phyloP scores from a whole-genome alignment of 2,329 filamentous ascomycete genomes.

The Tolypocladium ovalisporum region DNA sequence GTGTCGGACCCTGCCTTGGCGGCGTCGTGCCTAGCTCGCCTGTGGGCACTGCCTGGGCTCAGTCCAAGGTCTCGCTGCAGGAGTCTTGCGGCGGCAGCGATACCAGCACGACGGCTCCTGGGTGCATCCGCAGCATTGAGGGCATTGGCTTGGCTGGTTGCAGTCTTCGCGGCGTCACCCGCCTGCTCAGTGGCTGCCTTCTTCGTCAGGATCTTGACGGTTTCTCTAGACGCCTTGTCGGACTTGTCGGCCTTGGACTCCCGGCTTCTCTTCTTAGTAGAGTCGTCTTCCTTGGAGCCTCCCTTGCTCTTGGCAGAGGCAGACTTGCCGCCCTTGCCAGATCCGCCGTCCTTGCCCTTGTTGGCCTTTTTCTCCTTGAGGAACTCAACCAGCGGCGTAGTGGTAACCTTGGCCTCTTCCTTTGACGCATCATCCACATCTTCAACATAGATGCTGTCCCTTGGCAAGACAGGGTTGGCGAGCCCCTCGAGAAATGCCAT shows the following conservation, averaged over 20 bases:
- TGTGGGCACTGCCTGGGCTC: constrained; percentile 50
- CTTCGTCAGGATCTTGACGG: constrained; percentile 53
- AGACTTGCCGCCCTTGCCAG: constrained; percentile 37
- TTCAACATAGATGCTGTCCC: constrained; percentile 31
- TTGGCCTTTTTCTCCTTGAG: constrained; percentile 86
- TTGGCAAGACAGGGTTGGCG: constrained; percentile 52
- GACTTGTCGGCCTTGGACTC: constrained; percentile 45
- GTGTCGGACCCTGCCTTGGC: constrained; percentile 41
- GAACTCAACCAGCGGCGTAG: constrained; percentile 82
- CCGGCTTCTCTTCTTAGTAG: constrained; percentile 52
- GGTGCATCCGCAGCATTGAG: constrained; percentile 23
- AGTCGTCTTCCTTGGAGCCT: constrained; percentile 32
- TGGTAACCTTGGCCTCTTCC: constrained; percentile 53
- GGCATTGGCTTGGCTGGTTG: constrained; percentile 24
- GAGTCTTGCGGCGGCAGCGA: constrained; percentile 52
- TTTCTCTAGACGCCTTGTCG: constrained; percentile 44
- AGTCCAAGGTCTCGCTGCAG: constrained; percentile 56
- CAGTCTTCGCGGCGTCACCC: constrained; percentile 33
- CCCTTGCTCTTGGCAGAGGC: constrained; percentile 34
- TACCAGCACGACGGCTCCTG: constrained; percentile 49
- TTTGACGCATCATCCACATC: constrained; percentile 30
- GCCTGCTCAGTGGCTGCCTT: constrained; percentile 40
- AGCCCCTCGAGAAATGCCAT: constrained; percentile 84
- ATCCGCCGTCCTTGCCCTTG: constrained; percentile 43
- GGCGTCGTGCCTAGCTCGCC: constrained; percentile 47